A percentile compares a stretch with the other conserved stretches of the same genome.
These are phyloP conservation scores for Aspergillus ostianus DNA, from an alignment of 495 filamentous ascomycete genomes.

Conservation along the genomic window DNA sequence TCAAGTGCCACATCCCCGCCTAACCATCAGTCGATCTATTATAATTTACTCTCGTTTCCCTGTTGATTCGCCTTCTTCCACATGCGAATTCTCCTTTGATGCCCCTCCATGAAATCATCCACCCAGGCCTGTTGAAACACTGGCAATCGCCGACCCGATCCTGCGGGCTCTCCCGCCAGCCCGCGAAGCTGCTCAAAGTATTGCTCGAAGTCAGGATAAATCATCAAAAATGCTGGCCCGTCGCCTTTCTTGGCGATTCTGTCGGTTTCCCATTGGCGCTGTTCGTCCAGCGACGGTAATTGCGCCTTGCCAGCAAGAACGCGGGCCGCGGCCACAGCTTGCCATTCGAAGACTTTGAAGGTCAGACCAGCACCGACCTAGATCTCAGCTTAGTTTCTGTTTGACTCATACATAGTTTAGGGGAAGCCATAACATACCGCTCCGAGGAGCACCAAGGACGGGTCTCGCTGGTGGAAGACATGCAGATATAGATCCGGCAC, in stretches of 20 bases:
- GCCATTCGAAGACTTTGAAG: slow-evolving; percentile 61
- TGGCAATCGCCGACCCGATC: slow-evolving; percentile 43
- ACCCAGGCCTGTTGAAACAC: slow-evolving; percentile 48
- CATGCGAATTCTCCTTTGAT: slow-evolving; percentile 49
- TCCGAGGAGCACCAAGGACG: slow-evolving; percentile 37
- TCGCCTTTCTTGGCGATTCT: slow-evolving; percentile 51
- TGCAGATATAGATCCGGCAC: slow-evolving; percentile 57
- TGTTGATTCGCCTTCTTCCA: slow-evolving; percentile 33
- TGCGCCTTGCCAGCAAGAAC: slow-evolving; percentile 50
- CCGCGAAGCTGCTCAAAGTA: slow-evolving; percentile 52
- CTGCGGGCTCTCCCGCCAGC: slow-evolving; percentile 46
- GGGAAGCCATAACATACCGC: slow-evolving; percentile 38
- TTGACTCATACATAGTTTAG: slow-evolving; percentile 19
- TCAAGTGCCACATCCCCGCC: no score
- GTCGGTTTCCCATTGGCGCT: slow-evolving; percentile 51
- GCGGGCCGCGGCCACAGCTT: slow-evolving; percentile 56
- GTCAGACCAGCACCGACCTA: slow-evolving; percentile 57
- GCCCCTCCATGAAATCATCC: slow-evolving; percentile 46
- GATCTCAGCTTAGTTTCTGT: slow-evolving; percentile 29
- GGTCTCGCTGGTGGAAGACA: slow-evolving; percentile 47
- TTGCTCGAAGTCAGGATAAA: slow-evolving; percentile 53
- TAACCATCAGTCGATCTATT: background rate
- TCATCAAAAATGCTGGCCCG: slow-evolving; percentile 44
- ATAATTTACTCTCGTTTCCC: slow-evolving; percentile 9
- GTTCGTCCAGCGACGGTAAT: slow-evolving; percentile 42